Base-by-base conservation (phyloP, 805 yeast genomes). In the Lachancea waltii region DNA sequence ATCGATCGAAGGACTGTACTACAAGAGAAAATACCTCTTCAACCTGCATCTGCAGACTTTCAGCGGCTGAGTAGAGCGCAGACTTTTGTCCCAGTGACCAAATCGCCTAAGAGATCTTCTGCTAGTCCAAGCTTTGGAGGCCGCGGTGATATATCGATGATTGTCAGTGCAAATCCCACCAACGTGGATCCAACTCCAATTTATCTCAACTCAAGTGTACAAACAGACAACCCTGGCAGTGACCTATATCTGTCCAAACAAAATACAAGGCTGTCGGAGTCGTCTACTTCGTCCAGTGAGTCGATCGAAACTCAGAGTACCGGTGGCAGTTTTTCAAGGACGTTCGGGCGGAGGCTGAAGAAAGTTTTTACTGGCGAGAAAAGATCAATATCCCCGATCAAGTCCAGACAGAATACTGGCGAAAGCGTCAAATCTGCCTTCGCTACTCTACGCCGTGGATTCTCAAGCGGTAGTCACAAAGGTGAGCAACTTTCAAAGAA, bases 321-420 rank as follows among this genome's bases (percentile, higher is more conserved):
- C 7, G 58, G 55, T 8, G 46, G 44, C 9, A 54, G 51, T 36
- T 19, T 51, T 15, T 42, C 46, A 5, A 43, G 44, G 20, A 41
- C 35, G 22, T 21, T 54, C 4, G 44, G 50, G 20, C 30, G 39
- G 8, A 47, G 47, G 31, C 31, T 52, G 15, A 54, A 45, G 25
- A 49, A 34, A 22, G 44, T 44, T 3, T 33, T 49, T 8, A 51
- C 59, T 1, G 50, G 53, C 1, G 59, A 52, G 25, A 35, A 36
- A 20, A 18, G 43, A 1, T 36, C 36, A 11, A 31, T 39, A 1
- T 54, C 57, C 3, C 54, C 58, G 4, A 43, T 50, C 7, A 44
- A 45, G 34, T 47, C 54, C 3, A 42, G 54, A 14, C 54, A 54
- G 22, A 49, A 53, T 33, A 54, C 59, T 2, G 59, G 58, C 3